Percentiles rank a stretch among this genome's conserved stretches.
These are phyloP conservation scores for Amphicarpaea edgeworthii DNA, from an alignment of 306 rosid species.

Conservation along the genomic window DNA sequence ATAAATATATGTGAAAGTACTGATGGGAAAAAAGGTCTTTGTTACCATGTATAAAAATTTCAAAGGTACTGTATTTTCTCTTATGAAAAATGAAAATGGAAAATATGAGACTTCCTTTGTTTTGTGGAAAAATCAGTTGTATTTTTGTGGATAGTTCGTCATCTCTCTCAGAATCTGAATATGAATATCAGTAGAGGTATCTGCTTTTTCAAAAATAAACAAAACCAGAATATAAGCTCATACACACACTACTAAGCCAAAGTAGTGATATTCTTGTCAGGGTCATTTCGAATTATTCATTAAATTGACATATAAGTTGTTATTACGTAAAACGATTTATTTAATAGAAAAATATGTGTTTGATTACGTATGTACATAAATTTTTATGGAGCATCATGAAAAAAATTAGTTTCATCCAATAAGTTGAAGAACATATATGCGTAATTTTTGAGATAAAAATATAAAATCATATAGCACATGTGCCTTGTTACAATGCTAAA, in stretches of 20 bases:
- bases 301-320: too few relatives aligned
- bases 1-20: conserved; percentile 51
- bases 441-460: too few relatives aligned
- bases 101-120: conserved; percentile 1
- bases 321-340: too few relatives aligned
- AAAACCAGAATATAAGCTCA: conserved; percentile 32
- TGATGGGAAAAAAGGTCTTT: conserved; percentile 43
- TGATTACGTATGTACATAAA: too few relatives aligned
- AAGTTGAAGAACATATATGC: too few relatives aligned
- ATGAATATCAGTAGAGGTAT: conserved; percentile 1
- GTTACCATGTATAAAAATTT: conserved; percentile 45
- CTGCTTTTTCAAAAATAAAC: conserved; percentile 31
- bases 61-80: conserved; percentile 36
- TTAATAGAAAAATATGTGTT: too few relatives aligned
- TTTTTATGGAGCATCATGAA: too few relatives aligned
- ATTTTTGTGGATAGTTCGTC: not conserved
- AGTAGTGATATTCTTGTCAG: conserved; percentile 4
- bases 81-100: conserved; percentile 29
- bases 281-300: not conserved
- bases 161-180: not conserved
- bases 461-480: too few relatives aligned
- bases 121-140: conserved; percentile 8
- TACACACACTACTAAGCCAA: not conserved
- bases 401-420: too few relatives aligned
- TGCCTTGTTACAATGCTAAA: conserved; percentile 1